These are phyloP conservation scores for Graphilbum sp. DNA, from an alignment of 2,329 filamentous ascomycete species.

Conservation along the genomic window DNA sequence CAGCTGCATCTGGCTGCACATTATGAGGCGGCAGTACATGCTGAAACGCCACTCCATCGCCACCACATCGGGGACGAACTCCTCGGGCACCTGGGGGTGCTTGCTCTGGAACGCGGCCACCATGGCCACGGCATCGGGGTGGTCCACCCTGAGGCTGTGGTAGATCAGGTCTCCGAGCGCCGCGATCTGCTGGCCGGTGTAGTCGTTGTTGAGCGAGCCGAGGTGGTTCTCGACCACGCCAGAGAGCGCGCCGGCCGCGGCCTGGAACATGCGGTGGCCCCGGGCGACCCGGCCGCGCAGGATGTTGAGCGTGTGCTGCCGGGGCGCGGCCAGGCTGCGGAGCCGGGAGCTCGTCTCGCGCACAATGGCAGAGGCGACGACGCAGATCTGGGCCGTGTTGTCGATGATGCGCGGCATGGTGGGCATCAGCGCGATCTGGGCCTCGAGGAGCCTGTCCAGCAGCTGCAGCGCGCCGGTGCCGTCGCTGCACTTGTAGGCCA, in stretches of 20 bases:
- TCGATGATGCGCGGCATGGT: constrained; percentile 31
- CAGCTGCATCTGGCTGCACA: constrained; percentile 78
- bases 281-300: constrained; percentile 7
- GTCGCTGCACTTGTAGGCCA: constrained; percentile 13
- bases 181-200: constrained; percentile 20
- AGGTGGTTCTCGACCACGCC: constrained; percentile 37
- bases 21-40: constrained; percentile 54
- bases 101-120: constrained; percentile 16
- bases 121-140: constrained; percentile 18
- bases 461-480: constrained; percentile 24
- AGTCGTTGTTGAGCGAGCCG: constrained; percentile 31
- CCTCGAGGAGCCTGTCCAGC: constrained; percentile 25
- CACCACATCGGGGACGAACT: constrained; percentile 31
- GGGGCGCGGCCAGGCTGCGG: neutral
- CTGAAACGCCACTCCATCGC: constrained; percentile 53
- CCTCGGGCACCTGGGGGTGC: constrained; percentile 21
- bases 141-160: constrained; percentile 20
- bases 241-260: constrained; percentile 25
- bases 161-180: constrained; percentile 28
- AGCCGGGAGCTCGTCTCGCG: constrained; percentile 14
- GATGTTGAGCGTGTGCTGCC: neutral
- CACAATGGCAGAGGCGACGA: constrained; percentile 18
- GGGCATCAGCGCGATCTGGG: constrained; percentile 23
- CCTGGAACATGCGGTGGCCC: constrained; percentile 24
- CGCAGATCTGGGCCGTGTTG: constrained; percentile 20